These are phyloP conservation scores for Coniosporium tulheliwenetii DNA, from an alignment of 2,329 filamentous ascomycete genomes.

Conservation along the genomic window DNA sequence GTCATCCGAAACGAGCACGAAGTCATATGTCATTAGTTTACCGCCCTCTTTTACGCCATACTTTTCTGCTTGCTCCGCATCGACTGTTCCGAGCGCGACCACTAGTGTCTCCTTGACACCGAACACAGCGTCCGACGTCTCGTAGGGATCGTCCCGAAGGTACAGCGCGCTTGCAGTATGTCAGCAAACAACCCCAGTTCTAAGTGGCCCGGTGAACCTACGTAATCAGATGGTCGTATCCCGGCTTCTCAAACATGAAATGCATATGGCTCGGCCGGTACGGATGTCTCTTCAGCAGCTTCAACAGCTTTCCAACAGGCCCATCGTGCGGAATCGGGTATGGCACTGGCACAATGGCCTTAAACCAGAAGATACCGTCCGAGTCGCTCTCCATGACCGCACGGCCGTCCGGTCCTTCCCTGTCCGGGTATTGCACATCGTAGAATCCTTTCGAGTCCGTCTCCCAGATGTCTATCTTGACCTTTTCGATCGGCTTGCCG, in stretches of 20 bases:
- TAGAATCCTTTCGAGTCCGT: conserved; percentile 69
- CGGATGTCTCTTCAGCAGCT: conserved; percentile 53
- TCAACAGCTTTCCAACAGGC: conserved; percentile 60
- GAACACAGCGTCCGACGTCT: conserved; percentile 73
- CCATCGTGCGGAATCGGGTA: conserved; percentile 79
- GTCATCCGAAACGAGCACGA: conserved; percentile 57
- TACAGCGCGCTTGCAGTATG: conserved; percentile 48
- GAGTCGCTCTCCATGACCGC: conserved; percentile 55
- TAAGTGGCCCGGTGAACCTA: conserved; percentile 25
- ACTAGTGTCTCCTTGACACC: conserved; percentile 70
- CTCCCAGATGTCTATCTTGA: conserved; percentile 73
- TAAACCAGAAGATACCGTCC: conserved; percentile 70
- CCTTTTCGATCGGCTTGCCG: conserved; percentile 46
- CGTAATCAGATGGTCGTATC: conserved; percentile 72
- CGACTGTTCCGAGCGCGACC: conserved; percentile 44
- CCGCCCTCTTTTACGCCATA: conserved; percentile 50
- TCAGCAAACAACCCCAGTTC: background rate
- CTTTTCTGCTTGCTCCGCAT: conserved; percentile 37
- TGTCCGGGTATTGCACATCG: conserved; percentile 59
- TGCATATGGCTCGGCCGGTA: conserved; percentile 69
- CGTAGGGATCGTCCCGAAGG: conserved; percentile 62
- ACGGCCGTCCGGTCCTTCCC: conserved; percentile 51
- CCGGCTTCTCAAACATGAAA: conserved; percentile 74
- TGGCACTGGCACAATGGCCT: conserved; percentile 66
- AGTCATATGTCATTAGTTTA: conserved; percentile 55